A percentile compares a stretch with the other conserved stretches of the same genome.
phyloP scores from a whole-genome alignment of 176 grass and related monocot genomes.

The Triticum dicoccoides region DNA sequence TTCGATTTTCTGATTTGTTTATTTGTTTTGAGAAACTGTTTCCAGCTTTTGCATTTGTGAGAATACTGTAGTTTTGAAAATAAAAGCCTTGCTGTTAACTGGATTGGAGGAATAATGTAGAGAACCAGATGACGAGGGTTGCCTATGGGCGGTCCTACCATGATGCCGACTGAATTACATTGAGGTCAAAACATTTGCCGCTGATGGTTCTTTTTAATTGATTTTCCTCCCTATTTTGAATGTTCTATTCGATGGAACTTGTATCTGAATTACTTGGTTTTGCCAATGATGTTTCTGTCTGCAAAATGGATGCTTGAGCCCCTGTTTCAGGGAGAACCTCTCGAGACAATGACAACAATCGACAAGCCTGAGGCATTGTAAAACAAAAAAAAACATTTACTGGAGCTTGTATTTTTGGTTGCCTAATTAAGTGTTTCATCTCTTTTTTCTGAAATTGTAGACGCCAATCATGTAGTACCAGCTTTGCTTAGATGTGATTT shows the following conservation, averaged over 20 bases:
- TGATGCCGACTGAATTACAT: not conserved
- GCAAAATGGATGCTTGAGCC: conserved; percentile 48
- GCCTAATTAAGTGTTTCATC: not conserved
- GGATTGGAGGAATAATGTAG: not conserved
- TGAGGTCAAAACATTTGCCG: not conserved
- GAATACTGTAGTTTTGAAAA: not conserved
- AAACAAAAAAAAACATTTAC: no score
- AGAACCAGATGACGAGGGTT: not conserved
- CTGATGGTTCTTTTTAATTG: not conserved
- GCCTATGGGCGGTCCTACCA: not conserved
- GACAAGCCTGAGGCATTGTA: not conserved
- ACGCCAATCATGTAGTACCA: not conserved
- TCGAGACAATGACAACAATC: not conserved
- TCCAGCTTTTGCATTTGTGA: not conserved
- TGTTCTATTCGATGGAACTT: no score
- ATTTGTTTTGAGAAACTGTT: not conserved
- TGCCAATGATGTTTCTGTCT: conserved; percentile 41
- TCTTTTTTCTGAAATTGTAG: not conserved
- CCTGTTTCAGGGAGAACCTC: conserved; percentile 10
- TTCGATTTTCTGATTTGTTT: not conserved
- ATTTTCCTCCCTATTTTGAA: not conserved
- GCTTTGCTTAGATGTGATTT: not conserved
- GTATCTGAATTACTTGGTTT: not conserved
- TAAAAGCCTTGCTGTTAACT: not conserved
- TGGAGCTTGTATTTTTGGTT: no score